These are phyloP conservation scores for Penicillium crystallinum DNA, from an alignment of 495 filamentous ascomycete genomes.

Conservation along the genomic window DNA sequence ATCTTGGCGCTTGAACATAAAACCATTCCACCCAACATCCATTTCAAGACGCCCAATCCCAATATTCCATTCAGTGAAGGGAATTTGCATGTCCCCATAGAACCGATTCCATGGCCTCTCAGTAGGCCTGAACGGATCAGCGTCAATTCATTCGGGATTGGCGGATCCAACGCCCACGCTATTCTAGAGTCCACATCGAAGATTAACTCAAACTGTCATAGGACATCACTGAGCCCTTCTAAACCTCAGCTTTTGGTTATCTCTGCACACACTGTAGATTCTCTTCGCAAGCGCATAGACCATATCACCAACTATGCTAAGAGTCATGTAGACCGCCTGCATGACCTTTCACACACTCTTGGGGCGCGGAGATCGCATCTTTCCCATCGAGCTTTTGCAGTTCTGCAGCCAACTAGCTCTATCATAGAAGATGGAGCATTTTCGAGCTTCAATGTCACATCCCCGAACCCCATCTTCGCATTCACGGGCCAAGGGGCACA, in stretches of 20 bases:
- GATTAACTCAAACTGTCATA: neutral
- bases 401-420: neutral
- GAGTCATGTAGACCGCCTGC: constrained; percentile 4
- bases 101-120: constrained; percentile 27
- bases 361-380: constrained; percentile 21
- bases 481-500: constrained; percentile 71
- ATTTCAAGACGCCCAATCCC: constrained; percentile 29
- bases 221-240: neutral
- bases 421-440: neutral
- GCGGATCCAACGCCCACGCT: constrained; percentile 5
- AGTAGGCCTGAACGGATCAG: constrained; percentile 16
- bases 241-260: constrained; percentile 5
- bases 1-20: constrained; percentile 53
- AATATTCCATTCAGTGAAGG: constrained; percentile 22
- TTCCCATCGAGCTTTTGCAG: constrained; percentile 4
- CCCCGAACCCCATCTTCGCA: constrained; percentile 51
- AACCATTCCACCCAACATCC: constrained; percentile 32
- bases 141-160: neutral
- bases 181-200: constrained; percentile 21
- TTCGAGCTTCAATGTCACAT: neutral
- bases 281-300: constrained; percentile 7
- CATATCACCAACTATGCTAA: constrained; percentile 10
- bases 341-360: constrained; percentile 26
- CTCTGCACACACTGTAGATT: constrained; percentile 6
- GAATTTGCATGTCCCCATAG: constrained; percentile 19